Evolutionary conservation across 345 rosid species (phyloP).

Genomic region (Microcos paniculata): DNA sequence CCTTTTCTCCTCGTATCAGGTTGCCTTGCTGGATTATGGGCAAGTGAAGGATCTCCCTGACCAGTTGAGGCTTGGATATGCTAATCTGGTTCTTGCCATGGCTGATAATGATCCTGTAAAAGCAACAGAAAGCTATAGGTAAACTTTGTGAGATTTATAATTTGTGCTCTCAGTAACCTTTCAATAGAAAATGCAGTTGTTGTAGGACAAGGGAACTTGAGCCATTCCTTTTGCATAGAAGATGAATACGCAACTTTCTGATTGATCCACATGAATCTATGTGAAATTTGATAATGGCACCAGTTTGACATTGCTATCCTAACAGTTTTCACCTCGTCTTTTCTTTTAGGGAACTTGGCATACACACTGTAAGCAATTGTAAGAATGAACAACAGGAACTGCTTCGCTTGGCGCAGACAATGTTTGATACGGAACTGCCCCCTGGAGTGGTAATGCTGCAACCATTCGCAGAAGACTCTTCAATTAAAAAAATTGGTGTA

Average conservation of each 20-base stretch:
- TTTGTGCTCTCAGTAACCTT: slow-evolving; percentile 9
- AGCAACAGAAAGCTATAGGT: slow-evolving; percentile 80
- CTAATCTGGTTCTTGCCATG: slow-evolving; percentile 82
- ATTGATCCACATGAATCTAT: not conserved
- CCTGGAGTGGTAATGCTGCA: slow-evolving; percentile 77
- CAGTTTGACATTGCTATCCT: not conserved
- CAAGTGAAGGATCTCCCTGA: slow-evolving; percentile 98
- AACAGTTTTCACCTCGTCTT: not conserved
- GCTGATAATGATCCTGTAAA: slow-evolving; percentile 62
- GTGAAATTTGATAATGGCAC: not conserved
- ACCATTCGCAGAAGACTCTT: slow-evolving; percentile 84
- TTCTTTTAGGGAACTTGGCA: slow-evolving; percentile 73
- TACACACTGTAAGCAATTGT: slow-evolving; percentile 59
- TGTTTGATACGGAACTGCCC: slow-evolving; percentile 91
- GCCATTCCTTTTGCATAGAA: not conserved
- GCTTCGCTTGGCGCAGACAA: slow-evolving; percentile 67
- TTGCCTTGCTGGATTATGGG: slow-evolving; percentile 89
- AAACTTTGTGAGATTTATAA: slow-evolving; percentile 15
- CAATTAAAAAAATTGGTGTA: slow-evolving; percentile 72
- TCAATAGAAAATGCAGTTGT: not conserved
- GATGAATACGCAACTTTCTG: not conserved
- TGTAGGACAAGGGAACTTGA: slow-evolving; percentile 7
- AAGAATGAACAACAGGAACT: slow-evolving; percentile 68
- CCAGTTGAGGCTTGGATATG: slow-evolving; percentile 79
- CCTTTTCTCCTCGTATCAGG: slow-evolving; percentile 47